Conservation (phyloP, 2,329 filamentous ascomycete species). For the Lojkania enalia region DNA sequence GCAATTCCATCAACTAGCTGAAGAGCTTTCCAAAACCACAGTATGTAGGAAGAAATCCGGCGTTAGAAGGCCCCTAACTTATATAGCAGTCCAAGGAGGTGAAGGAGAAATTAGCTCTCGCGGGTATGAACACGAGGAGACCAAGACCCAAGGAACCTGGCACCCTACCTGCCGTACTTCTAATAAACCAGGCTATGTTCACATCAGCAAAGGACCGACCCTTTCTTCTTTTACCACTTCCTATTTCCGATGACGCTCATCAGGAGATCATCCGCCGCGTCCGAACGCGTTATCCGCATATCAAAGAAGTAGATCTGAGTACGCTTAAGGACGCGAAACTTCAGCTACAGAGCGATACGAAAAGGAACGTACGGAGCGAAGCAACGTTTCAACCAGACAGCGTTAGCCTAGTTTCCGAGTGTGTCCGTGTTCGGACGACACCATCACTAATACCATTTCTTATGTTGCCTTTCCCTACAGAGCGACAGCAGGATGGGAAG, state of each 20-base stretch:
- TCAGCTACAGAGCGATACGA: neutral
- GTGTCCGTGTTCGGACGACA: neutral
- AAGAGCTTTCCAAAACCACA: no score
- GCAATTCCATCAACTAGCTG: no score
- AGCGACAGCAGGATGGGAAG: no score
- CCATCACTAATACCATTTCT: neutral
- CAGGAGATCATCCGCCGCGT: neutral
- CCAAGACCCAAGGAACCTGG: neutral
- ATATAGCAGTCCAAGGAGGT: conserved; percentile 1
- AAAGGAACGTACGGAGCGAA: neutral
- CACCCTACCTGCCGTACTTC: neutral
- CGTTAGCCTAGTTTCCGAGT: neutral
- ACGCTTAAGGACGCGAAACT: neutral
- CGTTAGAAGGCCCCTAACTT: no score
- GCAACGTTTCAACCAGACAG: neutral
- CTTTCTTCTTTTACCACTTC: neutral
- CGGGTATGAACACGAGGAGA: neutral
- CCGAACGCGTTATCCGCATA: neutral
- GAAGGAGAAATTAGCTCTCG: neutral
- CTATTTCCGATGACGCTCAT: neutral
- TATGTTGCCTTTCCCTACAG: neutral
- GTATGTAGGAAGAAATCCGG: no score
- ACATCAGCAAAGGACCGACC: neutral
- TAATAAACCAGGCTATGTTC: neutral
- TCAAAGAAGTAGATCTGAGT: no score